Percentiles rank a stretch among this genome's conserved stretches.
These are phyloP conservation scores for Nothophoma quercina DNA, from an alignment of 2,329 filamentous ascomycete genomes.

Conservation along the genomic window DNA sequence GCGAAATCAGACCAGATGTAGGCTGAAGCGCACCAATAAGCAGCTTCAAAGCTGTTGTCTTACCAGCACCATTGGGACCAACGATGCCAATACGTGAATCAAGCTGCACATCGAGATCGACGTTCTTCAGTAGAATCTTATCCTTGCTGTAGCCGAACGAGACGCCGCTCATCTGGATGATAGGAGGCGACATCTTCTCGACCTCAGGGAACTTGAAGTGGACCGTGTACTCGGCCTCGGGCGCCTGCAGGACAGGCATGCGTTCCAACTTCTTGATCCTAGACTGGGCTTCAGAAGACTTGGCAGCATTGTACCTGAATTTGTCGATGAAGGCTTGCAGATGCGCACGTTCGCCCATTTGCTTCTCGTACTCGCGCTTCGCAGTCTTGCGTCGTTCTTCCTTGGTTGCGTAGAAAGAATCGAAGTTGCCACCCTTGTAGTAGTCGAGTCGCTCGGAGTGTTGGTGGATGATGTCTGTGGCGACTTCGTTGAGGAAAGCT, in stretches of 20 bases:
- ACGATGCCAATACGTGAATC: constrained; percentile 99
- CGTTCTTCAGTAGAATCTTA: constrained; percentile 79
- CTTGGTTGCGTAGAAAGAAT: constrained; percentile 80
- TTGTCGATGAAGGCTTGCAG: constrained; percentile 98
- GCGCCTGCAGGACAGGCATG: constrained; percentile 90
- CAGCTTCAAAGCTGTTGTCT: constrained; percentile 98
- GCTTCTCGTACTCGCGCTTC: constrained; percentile 97
- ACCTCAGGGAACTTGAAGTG: constrained; percentile 98
- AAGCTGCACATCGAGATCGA: constrained; percentile 95
- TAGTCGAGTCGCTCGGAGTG: constrained; percentile 97
- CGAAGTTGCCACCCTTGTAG: constrained; percentile 96
- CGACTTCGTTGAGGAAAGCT: constrained; percentile 97
- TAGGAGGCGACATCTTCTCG: constrained; percentile 95
- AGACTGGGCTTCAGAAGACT: constrained; percentile 97
- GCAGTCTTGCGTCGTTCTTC: constrained; percentile 97
- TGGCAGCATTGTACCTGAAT: constrained; percentile 98
- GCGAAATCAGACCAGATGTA: constrained; percentile 81
- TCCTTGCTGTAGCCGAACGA: constrained; percentile 87
- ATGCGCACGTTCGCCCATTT: constrained; percentile 93
- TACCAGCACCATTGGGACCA: constrained; percentile 98
- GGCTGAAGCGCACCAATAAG: constrained; percentile 85
- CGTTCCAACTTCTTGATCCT: constrained; percentile 99
- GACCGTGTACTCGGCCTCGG: constrained; percentile 93
- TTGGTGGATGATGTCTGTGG: constrained; percentile 99
- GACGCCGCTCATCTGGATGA: constrained; percentile 95